Conservation (phyloP, 495 filamentous ascomycete genomes). For the Penicillium waksmanii region DNA sequence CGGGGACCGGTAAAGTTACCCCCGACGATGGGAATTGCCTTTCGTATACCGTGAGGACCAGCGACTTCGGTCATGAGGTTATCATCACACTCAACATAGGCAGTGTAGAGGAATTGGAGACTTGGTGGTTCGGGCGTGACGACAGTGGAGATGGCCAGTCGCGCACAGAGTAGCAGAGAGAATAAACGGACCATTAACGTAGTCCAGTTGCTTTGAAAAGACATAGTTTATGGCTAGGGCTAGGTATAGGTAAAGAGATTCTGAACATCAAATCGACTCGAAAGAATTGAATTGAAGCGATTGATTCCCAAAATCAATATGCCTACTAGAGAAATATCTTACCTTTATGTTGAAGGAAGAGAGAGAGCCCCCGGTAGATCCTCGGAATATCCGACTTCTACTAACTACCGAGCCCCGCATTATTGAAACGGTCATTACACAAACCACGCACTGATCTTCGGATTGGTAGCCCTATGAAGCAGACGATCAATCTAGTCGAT, state of each 20-base stretch:
- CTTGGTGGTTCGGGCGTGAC: not conserved
- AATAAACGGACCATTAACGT: not conserved
- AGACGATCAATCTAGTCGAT: no score
- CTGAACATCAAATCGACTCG: no score
- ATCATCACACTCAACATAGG: conserved; percentile 29
- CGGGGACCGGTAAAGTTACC: conserved; percentile 38
- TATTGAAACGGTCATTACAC: no score
- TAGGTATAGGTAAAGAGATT: not conserved
- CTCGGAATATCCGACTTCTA: no score
- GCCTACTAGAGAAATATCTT: no score
- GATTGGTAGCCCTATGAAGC: no score
- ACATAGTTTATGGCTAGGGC: not conserved
- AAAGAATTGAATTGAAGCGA: no score
- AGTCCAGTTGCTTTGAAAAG: not conserved
- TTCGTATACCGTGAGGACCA: conserved; percentile 30
- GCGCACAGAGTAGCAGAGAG: not conserved
- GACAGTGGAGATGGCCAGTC: not conserved
- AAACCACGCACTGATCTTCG: no score
- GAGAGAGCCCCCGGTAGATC: no score
- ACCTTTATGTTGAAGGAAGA: no score
- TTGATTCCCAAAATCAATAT: no score
- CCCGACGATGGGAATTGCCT: conserved; percentile 35
- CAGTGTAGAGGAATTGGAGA: conserved; percentile 32
- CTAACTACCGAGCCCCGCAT: no score
- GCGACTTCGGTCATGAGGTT: conserved; percentile 20